These are phyloP conservation scores for Umbelopsis ramanniana DNA, from an alignment of 192 early-diverging fungal species.

Conservation along the genomic window DNA sequence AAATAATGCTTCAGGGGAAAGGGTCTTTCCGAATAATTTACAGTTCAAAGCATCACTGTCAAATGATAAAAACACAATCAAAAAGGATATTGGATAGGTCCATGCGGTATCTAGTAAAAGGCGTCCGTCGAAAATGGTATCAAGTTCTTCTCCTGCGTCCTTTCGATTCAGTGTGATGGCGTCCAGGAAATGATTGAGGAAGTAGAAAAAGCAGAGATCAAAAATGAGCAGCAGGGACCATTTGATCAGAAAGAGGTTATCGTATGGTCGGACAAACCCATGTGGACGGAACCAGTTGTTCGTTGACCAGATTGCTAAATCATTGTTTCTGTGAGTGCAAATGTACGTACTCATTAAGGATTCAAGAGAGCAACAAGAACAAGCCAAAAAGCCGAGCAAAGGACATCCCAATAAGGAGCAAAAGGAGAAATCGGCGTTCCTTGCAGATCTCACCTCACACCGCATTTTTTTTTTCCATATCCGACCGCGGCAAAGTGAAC, in stretches of 20 bases:
- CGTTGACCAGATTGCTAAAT: neutral
- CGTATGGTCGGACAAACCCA: slow-evolving; percentile 6
- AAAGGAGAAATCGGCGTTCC: neutral
- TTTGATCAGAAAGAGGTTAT: neutral
- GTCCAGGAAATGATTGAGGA: slow-evolving; percentile 2
- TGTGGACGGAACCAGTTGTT: slow-evolving; percentile 3
- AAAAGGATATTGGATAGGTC: slow-evolving; percentile 37
- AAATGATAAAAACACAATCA: neutral
- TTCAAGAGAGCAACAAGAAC: neutral
- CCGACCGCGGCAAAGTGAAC: neutral
- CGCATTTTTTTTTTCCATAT: neutral
- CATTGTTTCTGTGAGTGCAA: slow-evolving; percentile 15
- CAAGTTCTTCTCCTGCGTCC: too few species aligned
- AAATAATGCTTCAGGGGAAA: neutral
- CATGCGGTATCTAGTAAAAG: neutral
- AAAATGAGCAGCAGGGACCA: slow-evolving; percentile 15
- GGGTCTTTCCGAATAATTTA: neutral
- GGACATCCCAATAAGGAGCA: slow-evolving; percentile 15
- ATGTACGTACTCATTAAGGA: slow-evolving; percentile 2
- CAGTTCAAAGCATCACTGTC: neutral
- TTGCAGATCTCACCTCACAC: slow-evolving; percentile 14
- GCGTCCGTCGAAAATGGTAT: neutral
- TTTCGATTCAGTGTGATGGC: neutral
- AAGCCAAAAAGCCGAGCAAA: neutral
- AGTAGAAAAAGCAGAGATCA: slow-evolving; percentile 10